Base-by-base conservation (phyloP, 805 yeast genomes). In the Kodamaea neixiangensis region DNA sequence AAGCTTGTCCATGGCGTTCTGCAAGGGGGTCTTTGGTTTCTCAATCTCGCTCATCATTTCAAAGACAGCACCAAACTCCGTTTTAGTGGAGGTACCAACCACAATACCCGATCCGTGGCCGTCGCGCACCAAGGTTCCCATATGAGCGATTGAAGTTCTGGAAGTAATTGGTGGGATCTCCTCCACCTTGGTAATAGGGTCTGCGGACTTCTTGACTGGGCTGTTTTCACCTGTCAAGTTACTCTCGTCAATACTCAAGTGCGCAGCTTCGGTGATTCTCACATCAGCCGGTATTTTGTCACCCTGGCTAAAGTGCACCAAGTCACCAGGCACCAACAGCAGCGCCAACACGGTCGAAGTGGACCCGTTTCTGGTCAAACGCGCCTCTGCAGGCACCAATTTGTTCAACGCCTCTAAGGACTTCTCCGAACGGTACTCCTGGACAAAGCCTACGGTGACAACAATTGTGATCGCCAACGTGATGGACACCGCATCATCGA, bases 1-100 rank as follows among this genome's bases (percentile, higher is more conserved):
- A 53, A 94, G 77, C 64, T 88, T 86, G 66, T 92, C 98, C 99
- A 94, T 94, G 7, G 97, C 86, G 53, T 83, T 79, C 72, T 94
- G 99, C 58, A 94, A 76, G 2, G 99, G 99, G 14, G 99, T 94
- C 71, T 94, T 94, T 47, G 99, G 99, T 69, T 94, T 94, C 67
- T 91, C 97, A 58, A 94, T 94, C 46, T 83, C 86, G 34, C 86
- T 80, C 96, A 94, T 90, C 97, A 94, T 91, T 58, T 87, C 92
- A 64, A 91, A 94, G 13, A 94, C 97, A 43, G 86, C 77, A 46
- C 99, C 99, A 70, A 94, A 91, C 46, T 96, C 97, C 2, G 99
- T 93, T 57, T 85, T 82, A 35, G 80, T 75, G 35, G 96, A 96
- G 1, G 97, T 94, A 10, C 93, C 97, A 31, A 94, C 81, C 13